Percentiles rank a stretch among this genome's conserved stretches.
Evolutionary conservation across 805 yeast genomes (phyloP).

Genomic region (Jamesozyma rosinii): DNA sequence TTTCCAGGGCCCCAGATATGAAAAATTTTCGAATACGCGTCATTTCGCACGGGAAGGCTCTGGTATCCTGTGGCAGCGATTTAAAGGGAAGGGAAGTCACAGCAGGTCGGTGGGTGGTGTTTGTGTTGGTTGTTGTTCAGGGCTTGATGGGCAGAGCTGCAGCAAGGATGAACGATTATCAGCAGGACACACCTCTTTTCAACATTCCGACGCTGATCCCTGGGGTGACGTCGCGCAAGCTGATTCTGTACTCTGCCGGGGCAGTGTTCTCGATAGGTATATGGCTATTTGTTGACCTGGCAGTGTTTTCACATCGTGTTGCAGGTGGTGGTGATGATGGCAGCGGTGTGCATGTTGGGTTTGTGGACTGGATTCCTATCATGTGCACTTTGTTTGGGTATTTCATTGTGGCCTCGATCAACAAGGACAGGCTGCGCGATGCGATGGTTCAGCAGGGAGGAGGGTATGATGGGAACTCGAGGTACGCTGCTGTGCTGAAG

Average conservation of each 20-base stretch:
- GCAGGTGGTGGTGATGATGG: constrained; percentile 36
- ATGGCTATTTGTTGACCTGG: constrained; percentile 80
- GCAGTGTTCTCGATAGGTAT: constrained; percentile 72
- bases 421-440: constrained; percentile 16
- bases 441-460: background rate
- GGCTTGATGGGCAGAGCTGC: too few species aligned
- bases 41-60: background rate
- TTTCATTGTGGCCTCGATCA: constrained; percentile 47
- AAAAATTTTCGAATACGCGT: background rate
- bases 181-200: constrained; percentile 42
- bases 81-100: too few species aligned
- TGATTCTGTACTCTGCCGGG: constrained; percentile 53
- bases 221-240: constrained; percentile 31
- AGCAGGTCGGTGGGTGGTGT: too few species aligned
- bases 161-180: constrained; percentile 25
- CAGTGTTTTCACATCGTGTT: constrained; percentile 61
- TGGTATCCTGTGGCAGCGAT: too few species aligned
- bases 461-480: background rate
- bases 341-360: constrained; percentile 71
- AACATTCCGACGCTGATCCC: constrained; percentile 36
- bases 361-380: constrained; percentile 90
- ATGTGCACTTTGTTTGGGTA: constrained; percentile 80
- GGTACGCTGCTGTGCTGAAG: background rate
- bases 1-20: too few species aligned
- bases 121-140: too few species aligned